Conservation (phyloP, 2,329 filamentous ascomycete species). For the Aspergillus chevalieri region DNA sequence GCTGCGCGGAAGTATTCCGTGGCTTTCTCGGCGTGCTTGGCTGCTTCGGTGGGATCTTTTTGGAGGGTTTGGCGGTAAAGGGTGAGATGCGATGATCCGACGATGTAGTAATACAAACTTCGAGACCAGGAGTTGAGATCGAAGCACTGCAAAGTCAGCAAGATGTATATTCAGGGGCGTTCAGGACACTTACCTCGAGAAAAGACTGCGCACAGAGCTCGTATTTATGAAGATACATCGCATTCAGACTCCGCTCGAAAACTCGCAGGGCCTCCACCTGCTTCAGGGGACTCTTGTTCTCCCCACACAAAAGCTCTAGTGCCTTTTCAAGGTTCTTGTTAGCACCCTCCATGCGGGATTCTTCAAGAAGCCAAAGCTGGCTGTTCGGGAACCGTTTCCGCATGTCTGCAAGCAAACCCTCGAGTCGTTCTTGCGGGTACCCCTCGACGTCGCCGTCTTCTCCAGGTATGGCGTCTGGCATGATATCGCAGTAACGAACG, state of each 20-base stretch:
- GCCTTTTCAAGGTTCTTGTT: constrained; percentile 62
- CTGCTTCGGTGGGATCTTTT: constrained; percentile 40
- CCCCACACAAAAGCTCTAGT: constrained; percentile 57
- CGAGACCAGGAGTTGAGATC: constrained; percentile 89
- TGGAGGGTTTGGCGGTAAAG: constrained; percentile 57
- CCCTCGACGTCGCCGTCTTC: constrained; percentile 56
- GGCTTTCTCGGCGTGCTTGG: constrained; percentile 56
- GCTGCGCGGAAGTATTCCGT: constrained; percentile 66
- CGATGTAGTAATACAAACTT: constrained; percentile 82
- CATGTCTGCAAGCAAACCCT: constrained; percentile 65
- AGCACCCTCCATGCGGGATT: constrained; percentile 68
- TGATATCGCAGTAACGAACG: constrained; percentile 79
- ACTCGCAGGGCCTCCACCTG: constrained; percentile 79
- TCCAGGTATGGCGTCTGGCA: constrained; percentile 48
- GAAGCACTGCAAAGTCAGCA: constrained; percentile 47
- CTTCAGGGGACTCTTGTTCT: constrained; percentile 66
- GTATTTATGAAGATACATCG: constrained; percentile 76
- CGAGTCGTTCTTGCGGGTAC: constrained; percentile 65
- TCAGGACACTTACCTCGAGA: constrained; percentile 44
- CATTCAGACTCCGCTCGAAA: constrained; percentile 75
- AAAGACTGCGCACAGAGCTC: constrained; percentile 68
- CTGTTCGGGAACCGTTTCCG: constrained; percentile 71
- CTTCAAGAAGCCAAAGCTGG: constrained; percentile 80
- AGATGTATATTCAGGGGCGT: constrained; percentile 1
- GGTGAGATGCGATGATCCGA: constrained; percentile 70